A percentile compares a stretch with the other conserved stretches of the same genome.
Conservation (phyloP, 495 filamentous ascomycete genomes). For the Hyphodiscus hymeniophilus region DNA sequence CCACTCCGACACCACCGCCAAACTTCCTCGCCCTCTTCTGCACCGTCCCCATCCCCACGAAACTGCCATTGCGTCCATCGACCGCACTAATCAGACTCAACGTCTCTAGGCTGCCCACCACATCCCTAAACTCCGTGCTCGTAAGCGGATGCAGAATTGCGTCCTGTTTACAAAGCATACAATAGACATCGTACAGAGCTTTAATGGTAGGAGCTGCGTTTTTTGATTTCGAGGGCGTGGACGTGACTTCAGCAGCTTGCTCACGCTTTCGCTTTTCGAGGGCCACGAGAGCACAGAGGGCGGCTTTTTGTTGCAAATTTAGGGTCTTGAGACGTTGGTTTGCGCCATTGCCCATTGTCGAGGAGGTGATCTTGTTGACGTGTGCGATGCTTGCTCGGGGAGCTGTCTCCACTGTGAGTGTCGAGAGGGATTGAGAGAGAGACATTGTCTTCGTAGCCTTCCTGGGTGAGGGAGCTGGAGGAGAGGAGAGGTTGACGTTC, state of each 20-base stretch:
- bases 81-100: slow-evolving; percentile 72
- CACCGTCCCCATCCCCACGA: slow-evolving; percentile 47
- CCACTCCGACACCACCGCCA: slow-evolving; percentile 26
- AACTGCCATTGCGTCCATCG: slow-evolving; percentile 60
- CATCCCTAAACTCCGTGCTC: slow-evolving; percentile 85
- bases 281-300: slow-evolving; percentile 77
- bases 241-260: slow-evolving; percentile 30
- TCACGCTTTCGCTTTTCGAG: slow-evolving; percentile 58
- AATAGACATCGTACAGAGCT: slow-evolving; percentile 71
- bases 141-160: slow-evolving; percentile 79
- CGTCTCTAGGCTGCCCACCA: slow-evolving; percentile 82
- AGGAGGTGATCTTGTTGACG: slow-evolving; percentile 78
- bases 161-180: slow-evolving; percentile 69
- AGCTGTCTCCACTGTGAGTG: slow-evolving; percentile 62
- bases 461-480: slow-evolving; percentile 21
- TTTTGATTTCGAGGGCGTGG: slow-evolving; percentile 50
- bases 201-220: slow-evolving; percentile 63
- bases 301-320: slow-evolving; percentile 95
- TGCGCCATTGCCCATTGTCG: slow-evolving; percentile 78
- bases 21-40: slow-evolving; percentile 45
- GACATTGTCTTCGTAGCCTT: slow-evolving; percentile 24
- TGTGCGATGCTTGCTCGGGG: slow-evolving; percentile 85
- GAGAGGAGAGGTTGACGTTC: slow-evolving; percentile 62
- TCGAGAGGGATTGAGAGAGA: slow-evolving; percentile 41
- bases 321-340: slow-evolving; percentile 73